Base-by-base conservation (phyloP, 1,284 basidiomycete genomes). In the Cutaneotrichosporon sp. region DNA sequence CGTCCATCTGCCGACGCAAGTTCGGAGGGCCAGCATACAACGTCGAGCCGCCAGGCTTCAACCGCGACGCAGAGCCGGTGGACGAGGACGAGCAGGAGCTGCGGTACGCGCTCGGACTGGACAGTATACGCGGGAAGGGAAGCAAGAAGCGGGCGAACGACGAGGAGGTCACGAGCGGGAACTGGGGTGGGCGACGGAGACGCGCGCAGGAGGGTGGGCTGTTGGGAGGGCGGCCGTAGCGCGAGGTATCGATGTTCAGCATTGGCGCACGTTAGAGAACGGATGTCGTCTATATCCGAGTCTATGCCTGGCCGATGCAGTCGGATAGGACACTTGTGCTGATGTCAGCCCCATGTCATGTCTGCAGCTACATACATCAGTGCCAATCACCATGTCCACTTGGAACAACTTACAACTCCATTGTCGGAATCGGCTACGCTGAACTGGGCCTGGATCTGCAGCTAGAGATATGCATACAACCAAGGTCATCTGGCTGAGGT, bases 1-100 rank as follows among this genome's bases (percentile, higher is more conserved):
- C 86, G 69, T 86, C 83, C 64, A 89, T 88, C 65, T 87, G 86
- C 66, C 84, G 90, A 63, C 71, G 75, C 21, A 69, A 73, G 36
- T 78, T 78, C 42, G 76, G 75, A 21, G 75, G 76, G 18, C 77
- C 74, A 26, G 60, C 66, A 3, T 77, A 77, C 66, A 76, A 73
- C 59, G 65, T 74, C 56, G 65, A 73, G 47, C 76, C 76, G 51
- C 76, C 76, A 0, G 73, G 73, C 7, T 75, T 76, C 64, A 66
- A 69, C 3, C 61, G 67, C 14, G 60, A 55, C 18, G 69, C 58
- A 14, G 69, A 65, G 40, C 61, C 64, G 7, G 70, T 66, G 8
- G 76, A 76, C 55, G 76, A 77, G 60, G 72, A 79, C 52, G 78
- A 77, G 69, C 68, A 71, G 31, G 76, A 78, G 65, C 65, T 75